Evolutionary conservation across 768 basidiomycete genomes (phyloP).

Genomic region (Mycena epipterygia): DNA sequence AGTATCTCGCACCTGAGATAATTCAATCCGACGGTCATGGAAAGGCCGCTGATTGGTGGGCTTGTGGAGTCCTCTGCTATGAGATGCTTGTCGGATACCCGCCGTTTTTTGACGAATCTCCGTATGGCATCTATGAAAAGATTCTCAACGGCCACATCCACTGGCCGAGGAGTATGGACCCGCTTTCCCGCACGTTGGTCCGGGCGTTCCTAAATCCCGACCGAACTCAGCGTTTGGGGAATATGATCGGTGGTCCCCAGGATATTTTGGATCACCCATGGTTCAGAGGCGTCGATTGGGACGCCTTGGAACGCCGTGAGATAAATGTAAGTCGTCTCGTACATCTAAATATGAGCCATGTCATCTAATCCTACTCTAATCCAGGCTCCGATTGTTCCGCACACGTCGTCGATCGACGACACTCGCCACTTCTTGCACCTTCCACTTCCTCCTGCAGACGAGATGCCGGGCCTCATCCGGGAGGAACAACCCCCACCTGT

Average conservation of each 20-base stretch:
- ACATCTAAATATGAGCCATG: neutral
- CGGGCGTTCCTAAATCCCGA: conserved; percentile 92
- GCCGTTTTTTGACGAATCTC: conserved; percentile 98
- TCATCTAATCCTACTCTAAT: conserved; percentile 16
- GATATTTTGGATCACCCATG: conserved; percentile 94
- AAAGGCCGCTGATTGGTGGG: conserved; percentile 99
- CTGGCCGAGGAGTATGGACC: conserved; percentile 94
- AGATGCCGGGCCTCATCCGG: conserved; percentile 82
- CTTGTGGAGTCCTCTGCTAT: conserved; percentile 95
- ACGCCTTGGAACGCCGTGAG: conserved; percentile 85
- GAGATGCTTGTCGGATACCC: conserved; percentile 99
- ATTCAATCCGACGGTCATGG: conserved; percentile 98
- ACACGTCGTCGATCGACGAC: conserved; percentile 84
- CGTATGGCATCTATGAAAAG: conserved; percentile 98
- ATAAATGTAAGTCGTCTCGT: conserved; percentile 74
- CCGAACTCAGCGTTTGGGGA: conserved; percentile 91
- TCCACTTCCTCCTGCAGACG: conserved; percentile 80
- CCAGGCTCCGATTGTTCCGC: conserved; percentile 90
- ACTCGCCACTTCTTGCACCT: conserved; percentile 89
- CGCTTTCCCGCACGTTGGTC: conserved; percentile 90
- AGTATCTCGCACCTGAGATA: conserved; percentile 98
- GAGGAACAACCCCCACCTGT: conserved; percentile 72
- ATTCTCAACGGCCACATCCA: conserved; percentile 90
- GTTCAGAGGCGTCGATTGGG: conserved; percentile 97
- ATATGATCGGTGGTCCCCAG: conserved; percentile 91